Percentiles rank a stretch among this genome's conserved stretches.
phyloP scores from a whole-genome alignment of 1,139 yeast genomes.

The Debaryomycetaceae sp. region DNA sequence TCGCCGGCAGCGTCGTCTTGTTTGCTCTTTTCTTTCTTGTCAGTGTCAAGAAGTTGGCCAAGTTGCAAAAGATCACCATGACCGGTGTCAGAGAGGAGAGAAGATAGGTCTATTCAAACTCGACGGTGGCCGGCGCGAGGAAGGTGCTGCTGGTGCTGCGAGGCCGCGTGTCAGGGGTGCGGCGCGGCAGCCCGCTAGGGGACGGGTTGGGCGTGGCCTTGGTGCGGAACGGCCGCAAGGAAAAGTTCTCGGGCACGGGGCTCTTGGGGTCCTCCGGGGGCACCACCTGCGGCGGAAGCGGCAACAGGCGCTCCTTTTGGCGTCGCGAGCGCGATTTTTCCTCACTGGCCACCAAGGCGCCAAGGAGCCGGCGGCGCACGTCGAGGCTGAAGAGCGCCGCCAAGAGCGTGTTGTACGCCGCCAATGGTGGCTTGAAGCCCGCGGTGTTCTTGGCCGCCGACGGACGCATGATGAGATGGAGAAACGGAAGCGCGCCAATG shows the following conservation, averaged over 20 bases:
- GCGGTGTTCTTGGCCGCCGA: slow-evolving; percentile 30
- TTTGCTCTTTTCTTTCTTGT: slow-evolving; percentile 23
- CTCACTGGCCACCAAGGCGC: slow-evolving; percentile 28
- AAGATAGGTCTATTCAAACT: slow-evolving; percentile 19
- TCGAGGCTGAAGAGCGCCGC: slow-evolving; percentile 25
- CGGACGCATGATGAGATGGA: slow-evolving; percentile 41
- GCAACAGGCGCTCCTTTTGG: slow-evolving; percentile 26
- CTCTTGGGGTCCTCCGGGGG: slow-evolving; percentile 20
- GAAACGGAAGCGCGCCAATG: slow-evolving; percentile 38
- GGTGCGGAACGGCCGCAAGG: slow-evolving; percentile 42
- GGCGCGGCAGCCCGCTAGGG: slow-evolving; percentile 35
- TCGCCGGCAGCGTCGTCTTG: slow-evolving; percentile 23
- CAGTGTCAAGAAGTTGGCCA: slow-evolving; percentile 27
- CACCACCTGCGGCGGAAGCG: slow-evolving; percentile 10
- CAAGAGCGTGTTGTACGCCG: slow-evolving; percentile 23
- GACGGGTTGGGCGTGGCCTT: slow-evolving; percentile 39
- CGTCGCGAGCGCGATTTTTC: slow-evolving; percentile 24
- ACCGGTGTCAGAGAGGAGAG: slow-evolving; percentile 18
- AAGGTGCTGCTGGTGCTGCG: slow-evolving; percentile 24
- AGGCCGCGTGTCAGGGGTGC: slow-evolving; percentile 15
- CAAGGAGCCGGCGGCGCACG: slow-evolving; percentile 22
- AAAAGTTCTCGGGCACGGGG: slow-evolving; percentile 25
- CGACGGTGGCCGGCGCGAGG: slow-evolving; percentile 28
- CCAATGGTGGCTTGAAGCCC: slow-evolving; percentile 42
- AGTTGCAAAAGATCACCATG: slow-evolving; percentile 40